phyloP scores from a whole-genome alignment of 1,284 basidiomycete genomes.

The Sanghuangporus baumii region DNA sequence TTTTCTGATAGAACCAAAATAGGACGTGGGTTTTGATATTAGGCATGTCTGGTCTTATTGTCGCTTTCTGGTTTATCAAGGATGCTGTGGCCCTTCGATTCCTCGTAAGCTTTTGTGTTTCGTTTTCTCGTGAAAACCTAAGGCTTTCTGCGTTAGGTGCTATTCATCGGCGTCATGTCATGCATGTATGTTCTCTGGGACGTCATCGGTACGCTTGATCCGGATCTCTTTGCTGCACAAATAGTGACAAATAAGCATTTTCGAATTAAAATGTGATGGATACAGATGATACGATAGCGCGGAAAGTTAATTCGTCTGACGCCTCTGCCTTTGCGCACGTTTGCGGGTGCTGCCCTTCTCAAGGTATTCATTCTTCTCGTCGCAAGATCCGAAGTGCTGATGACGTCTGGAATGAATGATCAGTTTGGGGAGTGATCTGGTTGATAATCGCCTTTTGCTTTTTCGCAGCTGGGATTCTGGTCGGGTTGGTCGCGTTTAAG shows the following conservation, averaged over 20 bases:
- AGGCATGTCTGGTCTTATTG: conserved; percentile 69
- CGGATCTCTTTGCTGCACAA: neutral
- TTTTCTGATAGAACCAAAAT: neutral
- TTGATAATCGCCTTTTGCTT: conserved; percentile 76
- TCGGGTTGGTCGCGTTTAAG: conserved; percentile 86
- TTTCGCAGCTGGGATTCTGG: conserved; percentile 77
- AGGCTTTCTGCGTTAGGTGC: conserved; percentile 44
- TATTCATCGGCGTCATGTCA: conserved; percentile 96
- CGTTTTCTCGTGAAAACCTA: conserved; percentile 15
- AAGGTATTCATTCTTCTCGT: conserved; percentile 35
- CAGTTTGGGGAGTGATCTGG: conserved; percentile 91
- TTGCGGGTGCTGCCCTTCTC: conserved; percentile 76
- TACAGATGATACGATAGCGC: conserved; percentile 79
- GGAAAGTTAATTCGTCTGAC: conserved; percentile 91
- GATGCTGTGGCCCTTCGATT: conserved; percentile 68
- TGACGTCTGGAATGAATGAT: neutral
- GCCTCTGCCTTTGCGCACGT: conserved; percentile 86
- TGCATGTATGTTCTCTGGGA: conserved; percentile 87
- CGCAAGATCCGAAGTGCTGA: neutral
- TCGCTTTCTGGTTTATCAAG: conserved; percentile 82
- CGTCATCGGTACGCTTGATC: conserved; percentile 56
- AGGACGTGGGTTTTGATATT: conserved; percentile 73
- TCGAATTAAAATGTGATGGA: conserved; percentile 18
- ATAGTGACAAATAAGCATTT: neutral
- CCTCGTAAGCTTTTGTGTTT: conserved; percentile 41